Evolutionary conservation across 192 early-diverging fungal species (phyloP), one percentile per base, ranked within the genome.

Genomic region (Backusella luteola): DNA sequence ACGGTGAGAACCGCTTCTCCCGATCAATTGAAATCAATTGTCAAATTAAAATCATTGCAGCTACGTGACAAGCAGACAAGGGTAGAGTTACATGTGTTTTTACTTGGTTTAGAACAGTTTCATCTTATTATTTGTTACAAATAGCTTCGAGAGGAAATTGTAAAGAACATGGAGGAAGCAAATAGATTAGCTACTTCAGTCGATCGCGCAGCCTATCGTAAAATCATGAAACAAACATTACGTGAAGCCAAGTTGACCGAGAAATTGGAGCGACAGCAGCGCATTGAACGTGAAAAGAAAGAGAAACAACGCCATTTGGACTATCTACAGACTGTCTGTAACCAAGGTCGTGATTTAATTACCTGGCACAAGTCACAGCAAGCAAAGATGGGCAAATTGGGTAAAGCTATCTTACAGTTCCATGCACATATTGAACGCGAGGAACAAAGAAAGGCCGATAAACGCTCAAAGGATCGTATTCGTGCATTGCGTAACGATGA

Each of bases 401-500:
- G 97, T 8, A 87, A 87, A 36, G 84, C 90, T 9, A 92, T 98
- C 36, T 68, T 92, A 34, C 85, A 90, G 41, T 92, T 91, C 84
- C 97, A 98, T 82, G 77, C 84, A 11, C 87, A 91, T 72, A 87
- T 94, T 23, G 94, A 96, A 74, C 95, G 95, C 80, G 98, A 99
- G 80, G 98, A 99, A 80, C 91, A 93, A 81, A 93, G 94, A 80
- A 93, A 95, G 72, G 84, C 88, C 19, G 92, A 95, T 81, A 89
- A 91, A 59, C 76, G 95, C 11, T 91, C 92, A 15, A 92, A 95
- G 81, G 98, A 99, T 85, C 96, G 98, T 95, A 85, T 99, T 42
- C 90, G 94, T 77, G 98, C 98, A 32, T 87, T 99, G 71, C 93
- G 94, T 84, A 94, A 92, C 66, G 95, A 97, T 87, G 96, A 99